A percentile compares a stretch with the other conserved stretches of the same genome.
phyloP scores from a whole-genome alignment of 2,329 filamentous ascomycete genomes.

The Aspergillus luchuensis region DNA sequence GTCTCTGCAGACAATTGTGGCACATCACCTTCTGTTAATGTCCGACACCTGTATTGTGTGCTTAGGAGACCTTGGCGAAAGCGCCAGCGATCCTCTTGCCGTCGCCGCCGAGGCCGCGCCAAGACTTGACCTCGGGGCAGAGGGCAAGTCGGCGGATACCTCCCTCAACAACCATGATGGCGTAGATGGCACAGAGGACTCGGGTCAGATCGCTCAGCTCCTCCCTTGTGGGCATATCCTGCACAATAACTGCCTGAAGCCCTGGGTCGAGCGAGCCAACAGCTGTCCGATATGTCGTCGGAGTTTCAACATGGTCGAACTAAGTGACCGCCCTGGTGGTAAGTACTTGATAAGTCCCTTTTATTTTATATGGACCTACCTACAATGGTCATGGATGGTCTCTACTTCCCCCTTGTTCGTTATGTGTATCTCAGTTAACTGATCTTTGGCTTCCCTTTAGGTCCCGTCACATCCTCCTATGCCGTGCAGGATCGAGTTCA shows the following conservation, averaged over 20 bases:
- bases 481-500: conserved; percentile 60
- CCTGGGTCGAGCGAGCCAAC: conserved; percentile 96
- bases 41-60: conserved; percentile 72
- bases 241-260: conserved; percentile 87
- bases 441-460: conserved; percentile 37
- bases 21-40: conserved; percentile 49
- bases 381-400: conserved; percentile 4
- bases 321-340: conserved; percentile 80
- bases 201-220: conserved; percentile 61
- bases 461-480: conserved; percentile 61
- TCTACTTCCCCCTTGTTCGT: conserved; percentile 7
- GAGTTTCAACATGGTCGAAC: conserved; percentile 84
- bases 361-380: background rate
- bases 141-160: conserved; percentile 28
- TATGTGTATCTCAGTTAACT: conserved; percentile 3
- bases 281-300: conserved; percentile 96
- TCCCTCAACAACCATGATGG: conserved; percentile 34
- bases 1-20: conserved; percentile 31
- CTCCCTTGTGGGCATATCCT: conserved; percentile 85
- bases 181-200: conserved; percentile 42
- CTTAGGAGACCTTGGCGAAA: conserved; percentile 67
- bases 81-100: conserved; percentile 53
- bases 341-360: conserved; percentile 42
- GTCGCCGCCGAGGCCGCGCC: conserved; percentile 45
- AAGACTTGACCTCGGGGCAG: conserved; percentile 43